These are phyloP conservation scores for Aspergillus bridgeri DNA, from an alignment of 495 filamentous ascomycete species.

Conservation along the genomic window DNA sequence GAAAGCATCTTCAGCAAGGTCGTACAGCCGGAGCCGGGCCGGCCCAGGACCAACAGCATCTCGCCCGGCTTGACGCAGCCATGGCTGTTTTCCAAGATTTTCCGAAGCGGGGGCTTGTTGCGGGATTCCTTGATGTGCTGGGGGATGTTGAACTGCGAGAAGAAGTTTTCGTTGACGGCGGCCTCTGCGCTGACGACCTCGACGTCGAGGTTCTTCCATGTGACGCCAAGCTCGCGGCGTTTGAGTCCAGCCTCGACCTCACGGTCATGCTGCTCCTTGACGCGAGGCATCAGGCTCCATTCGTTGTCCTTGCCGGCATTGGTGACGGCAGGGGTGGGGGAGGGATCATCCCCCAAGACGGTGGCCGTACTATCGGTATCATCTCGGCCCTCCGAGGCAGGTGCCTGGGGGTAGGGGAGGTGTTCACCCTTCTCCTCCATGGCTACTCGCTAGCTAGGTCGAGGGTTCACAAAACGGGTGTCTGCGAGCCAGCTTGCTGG, in stretches of 20 bases:
- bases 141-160: constrained; percentile 57
- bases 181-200: constrained; percentile 42
- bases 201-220: constrained; percentile 50
- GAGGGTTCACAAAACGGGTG: not conserved
- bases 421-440: constrained; percentile 26
- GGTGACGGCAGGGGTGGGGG: constrained; percentile 10
- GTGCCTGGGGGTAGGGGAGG: constrained; percentile 9
- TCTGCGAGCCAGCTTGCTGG: not conserved
- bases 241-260: constrained; percentile 46
- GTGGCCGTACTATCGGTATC: constrained; percentile 34
- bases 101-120: constrained; percentile 33
- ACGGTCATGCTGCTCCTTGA: constrained; percentile 41
- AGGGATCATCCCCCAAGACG: constrained; percentile 23
- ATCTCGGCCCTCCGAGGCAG: constrained; percentile 17
- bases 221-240: constrained; percentile 50
- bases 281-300: constrained; percentile 45
- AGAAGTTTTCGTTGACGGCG: constrained; percentile 46
- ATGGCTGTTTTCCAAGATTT: constrained; percentile 40
- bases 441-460: constrained; percentile 3
- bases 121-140: constrained; percentile 35
- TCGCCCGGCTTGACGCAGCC: constrained; percentile 54
- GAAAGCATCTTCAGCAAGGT: constrained; percentile 61
- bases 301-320: constrained; percentile 28
- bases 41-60: constrained; percentile 45
- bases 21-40: constrained; percentile 44